Percentiles rank a stretch among this genome's conserved stretches.
Conservation (phyloP, 805 yeast species). For the Saccharomycopsis schoenii region DNA sequence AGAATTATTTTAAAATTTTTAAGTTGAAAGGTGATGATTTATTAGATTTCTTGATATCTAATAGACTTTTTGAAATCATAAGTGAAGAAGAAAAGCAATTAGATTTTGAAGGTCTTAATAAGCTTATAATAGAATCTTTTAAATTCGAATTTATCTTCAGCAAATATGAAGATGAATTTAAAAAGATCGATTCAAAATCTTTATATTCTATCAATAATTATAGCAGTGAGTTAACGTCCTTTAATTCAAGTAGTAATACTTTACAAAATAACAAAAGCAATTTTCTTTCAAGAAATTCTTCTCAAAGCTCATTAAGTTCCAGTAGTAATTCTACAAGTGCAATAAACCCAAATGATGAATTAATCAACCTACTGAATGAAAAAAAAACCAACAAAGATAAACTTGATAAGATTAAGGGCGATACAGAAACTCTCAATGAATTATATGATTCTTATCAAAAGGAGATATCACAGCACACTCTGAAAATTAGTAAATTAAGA, state of each 20-base stretch:
- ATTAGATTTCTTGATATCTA: not conserved
- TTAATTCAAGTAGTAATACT: not conserved
- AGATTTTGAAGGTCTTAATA: slow-evolving; percentile 6
- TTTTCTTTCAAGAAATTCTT: slow-evolving; percentile 18
- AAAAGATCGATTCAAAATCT: not conserved
- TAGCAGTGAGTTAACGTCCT: not conserved
- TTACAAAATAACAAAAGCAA: not conserved
- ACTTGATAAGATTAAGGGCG: slow-evolving; percentile 15
- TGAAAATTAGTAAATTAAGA: slow-evolving; percentile 12
- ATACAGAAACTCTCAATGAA: slow-evolving; percentile 14
- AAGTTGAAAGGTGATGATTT: slow-evolving; percentile 5
- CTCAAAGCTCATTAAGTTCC: not conserved
- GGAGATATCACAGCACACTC: slow-evolving; percentile 8
- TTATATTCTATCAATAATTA: not conserved
- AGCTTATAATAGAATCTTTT: slow-evolving; percentile 11
- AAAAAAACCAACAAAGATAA: slow-evolving; percentile 5
- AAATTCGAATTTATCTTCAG: slow-evolving; percentile 16
- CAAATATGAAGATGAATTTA: slow-evolving; percentile 16
- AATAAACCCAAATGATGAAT: not conserved
- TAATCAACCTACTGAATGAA: slow-evolving; percentile 7
- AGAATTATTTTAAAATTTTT: slow-evolving; percentile 18
- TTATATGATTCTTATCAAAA: slow-evolving; percentile 15
- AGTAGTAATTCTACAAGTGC: not conserved
- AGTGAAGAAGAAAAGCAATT: slow-evolving; percentile 11
- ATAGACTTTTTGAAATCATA: slow-evolving; percentile 10